Evolutionary conservation across 2,329 filamentous ascomycete species (phyloP).

Genomic region (Cladosporium oxysporum): DNA sequence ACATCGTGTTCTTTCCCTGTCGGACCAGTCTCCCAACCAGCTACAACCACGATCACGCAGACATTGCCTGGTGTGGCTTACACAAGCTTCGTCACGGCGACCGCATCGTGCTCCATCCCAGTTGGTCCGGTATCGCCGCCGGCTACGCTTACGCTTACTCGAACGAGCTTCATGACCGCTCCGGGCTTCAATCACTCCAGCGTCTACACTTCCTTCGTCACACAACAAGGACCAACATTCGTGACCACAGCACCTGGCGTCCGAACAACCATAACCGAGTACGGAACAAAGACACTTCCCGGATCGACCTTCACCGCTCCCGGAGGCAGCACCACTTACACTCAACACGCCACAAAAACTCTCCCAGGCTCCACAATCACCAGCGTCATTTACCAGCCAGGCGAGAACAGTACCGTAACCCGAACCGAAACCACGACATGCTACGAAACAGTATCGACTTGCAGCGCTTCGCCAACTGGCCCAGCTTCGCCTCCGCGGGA

Average conservation of each 20-base stretch:
- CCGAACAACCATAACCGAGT: neutral
- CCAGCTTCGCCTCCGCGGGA: neutral
- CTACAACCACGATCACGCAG: neutral
- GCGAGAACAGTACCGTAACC: neutral
- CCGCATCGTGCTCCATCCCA: neutral
- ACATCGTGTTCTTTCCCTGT: neutral
- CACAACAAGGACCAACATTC: neutral
- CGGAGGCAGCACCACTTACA: neutral
- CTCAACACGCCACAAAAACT: constrained; percentile 3
- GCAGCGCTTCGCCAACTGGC: neutral
- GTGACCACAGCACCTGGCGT: neutral
- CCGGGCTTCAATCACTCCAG: constrained; percentile 7
- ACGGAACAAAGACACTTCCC: neutral
- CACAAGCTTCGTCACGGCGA: neutral
- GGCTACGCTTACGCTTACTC: neutral
- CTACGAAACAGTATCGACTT: constrained; percentile 13
- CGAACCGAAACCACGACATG: constrained; percentile 10
- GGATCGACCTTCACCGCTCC: constrained; percentile 3
- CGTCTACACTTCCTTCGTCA: neutral
- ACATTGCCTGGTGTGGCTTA: neutral
- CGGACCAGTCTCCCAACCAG: neutral
- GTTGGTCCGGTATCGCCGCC: neutral
- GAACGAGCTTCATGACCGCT: constrained; percentile 3
- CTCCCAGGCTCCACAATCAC: constrained; percentile 3
- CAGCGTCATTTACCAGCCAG: neutral